Percentiles rank a stretch among this genome's conserved stretches.
These are phyloP conservation scores for Aphanocladium album DNA, from an alignment of 2,329 filamentous ascomycete species.

Conservation along the genomic window DNA sequence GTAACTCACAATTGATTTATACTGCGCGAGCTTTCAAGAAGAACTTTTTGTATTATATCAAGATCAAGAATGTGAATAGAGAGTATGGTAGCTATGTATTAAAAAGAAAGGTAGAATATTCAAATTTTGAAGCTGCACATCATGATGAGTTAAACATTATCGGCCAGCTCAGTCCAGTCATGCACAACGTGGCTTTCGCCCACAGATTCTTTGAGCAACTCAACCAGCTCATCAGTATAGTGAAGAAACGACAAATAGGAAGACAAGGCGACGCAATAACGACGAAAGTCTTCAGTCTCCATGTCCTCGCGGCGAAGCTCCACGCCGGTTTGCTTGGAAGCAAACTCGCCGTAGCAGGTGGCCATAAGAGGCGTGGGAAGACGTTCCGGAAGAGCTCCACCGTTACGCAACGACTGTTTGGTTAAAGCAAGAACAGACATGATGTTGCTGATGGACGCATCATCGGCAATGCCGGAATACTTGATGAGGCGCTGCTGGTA, in stretches of 20 bases:
- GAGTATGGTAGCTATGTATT: not conserved
- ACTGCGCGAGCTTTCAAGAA: not conserved
- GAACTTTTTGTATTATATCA: not conserved
- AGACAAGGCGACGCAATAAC: constrained; percentile 42
- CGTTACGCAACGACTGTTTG: constrained; percentile 43
- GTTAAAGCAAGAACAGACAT: constrained; percentile 45
- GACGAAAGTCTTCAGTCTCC: constrained; percentile 37
- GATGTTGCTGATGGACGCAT: constrained; percentile 41
- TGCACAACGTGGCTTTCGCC: constrained; percentile 33
- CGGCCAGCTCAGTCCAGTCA: constrained; percentile 7
- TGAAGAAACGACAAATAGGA: constrained; percentile 39
- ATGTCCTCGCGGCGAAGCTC: constrained; percentile 29
- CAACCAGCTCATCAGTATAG: constrained; percentile 39
- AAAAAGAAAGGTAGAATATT: not conserved
- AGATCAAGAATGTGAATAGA: not conserved
- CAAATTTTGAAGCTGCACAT: not conserved
- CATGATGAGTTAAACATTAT: not conserved
- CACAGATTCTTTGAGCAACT: constrained; percentile 37
- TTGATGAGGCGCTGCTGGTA: constrained; percentile 35
- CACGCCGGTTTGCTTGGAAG: constrained; percentile 17
- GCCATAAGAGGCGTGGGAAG: constrained; percentile 42
- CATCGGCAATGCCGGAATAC: constrained; percentile 35
- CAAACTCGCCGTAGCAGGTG: constrained; percentile 27
- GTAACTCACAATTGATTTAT: too few relatives aligned
- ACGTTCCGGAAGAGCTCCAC: constrained; percentile 41